phyloP scores from a whole-genome alignment of 805 yeast genomes.

The Candida insectalens region DNA sequence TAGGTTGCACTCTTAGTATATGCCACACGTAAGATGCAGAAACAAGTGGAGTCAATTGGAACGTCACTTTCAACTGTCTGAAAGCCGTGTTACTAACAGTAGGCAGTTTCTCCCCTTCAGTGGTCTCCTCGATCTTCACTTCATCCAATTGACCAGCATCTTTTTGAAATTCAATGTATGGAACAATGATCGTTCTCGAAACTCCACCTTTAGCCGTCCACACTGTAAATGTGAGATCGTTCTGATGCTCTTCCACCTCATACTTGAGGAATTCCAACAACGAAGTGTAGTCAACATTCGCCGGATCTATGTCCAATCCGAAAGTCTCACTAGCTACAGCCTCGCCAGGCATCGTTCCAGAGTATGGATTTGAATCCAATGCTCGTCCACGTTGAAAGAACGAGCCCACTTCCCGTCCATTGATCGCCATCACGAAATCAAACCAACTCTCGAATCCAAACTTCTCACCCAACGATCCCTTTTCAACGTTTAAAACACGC shows the following conservation, averaged over 20 bases:
- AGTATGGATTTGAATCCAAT: constrained; percentile 19
- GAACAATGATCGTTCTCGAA: constrained; percentile 29
- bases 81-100: constrained; percentile 27
- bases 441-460: constrained; percentile 75
- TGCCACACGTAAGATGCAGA: constrained; percentile 85
- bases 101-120: constrained; percentile 9
- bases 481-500: constrained; percentile 42
- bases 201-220: constrained; percentile 88
- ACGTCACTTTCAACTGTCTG: constrained; percentile 49
- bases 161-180: constrained; percentile 17
- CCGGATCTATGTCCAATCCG: constrained; percentile 9
- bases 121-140: constrained; percentile 14
- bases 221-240: constrained; percentile 42
- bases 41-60: constrained; percentile 69
- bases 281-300: constrained; percentile 11
- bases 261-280: constrained; percentile 17
- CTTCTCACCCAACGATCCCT: constrained; percentile 35
- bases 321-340: constrained; percentile 1
- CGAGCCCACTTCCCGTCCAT: constrained; percentile 50
- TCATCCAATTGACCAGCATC: constrained; percentile 17
- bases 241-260: constrained; percentile 17
- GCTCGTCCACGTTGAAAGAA: constrained; percentile 16
- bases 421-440: constrained; percentile 75
- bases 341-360: constrained; percentile 4
- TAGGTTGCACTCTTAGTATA: constrained; percentile 59